Evolutionary conservation across 257 asterid species (phyloP).

Genomic region (Ilex asprella): DNA sequence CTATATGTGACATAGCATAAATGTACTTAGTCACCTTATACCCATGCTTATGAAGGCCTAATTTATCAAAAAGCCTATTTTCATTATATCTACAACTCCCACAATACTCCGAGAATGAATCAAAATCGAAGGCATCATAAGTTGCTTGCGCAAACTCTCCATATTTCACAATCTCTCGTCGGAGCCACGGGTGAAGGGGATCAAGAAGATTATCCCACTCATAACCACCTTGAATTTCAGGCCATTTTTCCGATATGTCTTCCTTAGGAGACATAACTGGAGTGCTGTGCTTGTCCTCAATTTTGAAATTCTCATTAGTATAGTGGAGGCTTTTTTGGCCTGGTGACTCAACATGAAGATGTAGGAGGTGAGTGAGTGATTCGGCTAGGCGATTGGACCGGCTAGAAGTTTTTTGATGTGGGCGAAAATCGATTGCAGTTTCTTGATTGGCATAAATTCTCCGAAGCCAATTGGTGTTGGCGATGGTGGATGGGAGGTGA

Average conservation of each 20-base stretch:
- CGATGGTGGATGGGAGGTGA: constrained; percentile 2
- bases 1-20: constrained; percentile 62
- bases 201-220: constrained; percentile 65
- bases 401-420: constrained; percentile 22
- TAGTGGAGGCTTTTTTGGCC: no score
- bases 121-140: constrained; percentile 67
- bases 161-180: constrained; percentile 61
- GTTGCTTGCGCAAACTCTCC: constrained; percentile 81
- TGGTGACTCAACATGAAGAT: constrained; percentile 41
- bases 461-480: background rate
- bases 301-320: constrained; percentile 3
- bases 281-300: constrained; percentile 37
- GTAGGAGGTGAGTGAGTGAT: constrained; percentile 38
- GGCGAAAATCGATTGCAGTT: constrained; percentile 10
- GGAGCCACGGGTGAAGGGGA: constrained; percentile 57
- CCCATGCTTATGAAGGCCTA: constrained; percentile 40
- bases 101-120: constrained; percentile 54
- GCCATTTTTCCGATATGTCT: constrained; percentile 46
- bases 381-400: constrained; percentile 37
- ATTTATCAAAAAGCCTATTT: constrained; percentile 34
- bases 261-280: constrained; percentile 54
- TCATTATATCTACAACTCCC: constrained; percentile 58
- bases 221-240: constrained; percentile 45
- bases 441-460: constrained; percentile 16
- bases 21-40: constrained; percentile 49